These are phyloP conservation scores for Pseudodiploospora longispora DNA, from an alignment of 2,329 filamentous ascomycete species.

Conservation along the genomic window DNA sequence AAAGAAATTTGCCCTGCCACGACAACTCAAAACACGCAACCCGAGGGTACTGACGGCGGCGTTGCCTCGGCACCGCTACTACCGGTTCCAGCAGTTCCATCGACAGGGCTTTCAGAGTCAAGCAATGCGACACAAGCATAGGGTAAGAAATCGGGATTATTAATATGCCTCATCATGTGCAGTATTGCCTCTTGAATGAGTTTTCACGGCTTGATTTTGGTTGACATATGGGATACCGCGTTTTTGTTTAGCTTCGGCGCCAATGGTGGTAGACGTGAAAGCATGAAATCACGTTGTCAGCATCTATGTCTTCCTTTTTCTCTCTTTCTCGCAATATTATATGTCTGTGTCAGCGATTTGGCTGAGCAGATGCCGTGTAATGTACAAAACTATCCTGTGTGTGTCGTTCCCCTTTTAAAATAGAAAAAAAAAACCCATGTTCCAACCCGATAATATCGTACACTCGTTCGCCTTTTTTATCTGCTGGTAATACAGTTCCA, in stretches of 20 bases:
- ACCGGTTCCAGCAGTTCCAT: not conserved
- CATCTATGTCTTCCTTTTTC: not conserved
- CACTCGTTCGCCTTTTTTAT: not conserved
- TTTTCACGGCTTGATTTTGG: too few species aligned
- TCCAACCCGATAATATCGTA: slow-evolving; percentile 6
- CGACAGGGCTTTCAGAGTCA: slow-evolving; percentile 1
- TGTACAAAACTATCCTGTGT: not conserved
- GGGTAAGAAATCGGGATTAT: too few species aligned
- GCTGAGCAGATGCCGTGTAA: not conserved
- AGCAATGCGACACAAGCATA: not conserved
- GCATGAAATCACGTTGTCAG: too few species aligned
- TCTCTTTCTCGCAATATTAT: slow-evolving; percentile 5
- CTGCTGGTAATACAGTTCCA: not conserved
- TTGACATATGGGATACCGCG: too few species aligned
- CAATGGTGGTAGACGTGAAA: too few species aligned
- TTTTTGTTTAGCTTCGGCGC: too few species aligned
- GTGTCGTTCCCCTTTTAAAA: not conserved
- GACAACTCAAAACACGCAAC: not conserved
- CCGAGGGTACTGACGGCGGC: not conserved
- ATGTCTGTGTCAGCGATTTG: not conserved
- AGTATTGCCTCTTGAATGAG: too few species aligned
- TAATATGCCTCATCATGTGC: too few species aligned
- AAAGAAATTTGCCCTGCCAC: slow-evolving; percentile 43
- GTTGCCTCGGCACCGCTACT: slow-evolving; percentile 17
- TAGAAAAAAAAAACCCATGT: slow-evolving; percentile 10